Conservation (phyloP, 176 grass and related monocot species). For the Carex scoparia region DNA sequence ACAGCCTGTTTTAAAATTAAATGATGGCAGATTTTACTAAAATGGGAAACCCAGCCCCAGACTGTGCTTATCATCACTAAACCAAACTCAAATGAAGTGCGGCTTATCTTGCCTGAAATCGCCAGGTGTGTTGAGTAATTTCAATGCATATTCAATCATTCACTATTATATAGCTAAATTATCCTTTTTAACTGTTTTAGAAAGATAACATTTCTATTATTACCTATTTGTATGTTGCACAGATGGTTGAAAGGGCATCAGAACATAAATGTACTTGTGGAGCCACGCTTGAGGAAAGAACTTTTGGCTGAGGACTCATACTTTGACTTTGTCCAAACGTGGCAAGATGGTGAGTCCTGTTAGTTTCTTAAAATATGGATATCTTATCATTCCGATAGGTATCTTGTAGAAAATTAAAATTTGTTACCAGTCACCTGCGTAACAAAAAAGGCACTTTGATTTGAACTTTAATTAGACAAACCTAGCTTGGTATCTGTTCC, state of each 20-base stretch:
- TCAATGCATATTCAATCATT: neutral
- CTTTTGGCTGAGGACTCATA: constrained; percentile 51
- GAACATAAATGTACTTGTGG: constrained; percentile 77
- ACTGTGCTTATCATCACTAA: constrained; percentile 90
- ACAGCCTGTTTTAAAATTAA: neutral
- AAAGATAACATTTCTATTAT: constrained; percentile 16
- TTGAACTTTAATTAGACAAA: neutral
- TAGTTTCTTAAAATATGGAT: constrained; percentile 14
- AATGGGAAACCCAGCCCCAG: constrained; percentile 89
- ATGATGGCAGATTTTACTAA: constrained; percentile 80
- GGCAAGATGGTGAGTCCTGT: constrained; percentile 55
- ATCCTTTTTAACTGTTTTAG: neutral
- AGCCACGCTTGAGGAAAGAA: constrained; percentile 74
- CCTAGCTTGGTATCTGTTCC: neutral
- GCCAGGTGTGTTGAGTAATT: constrained; percentile 56
- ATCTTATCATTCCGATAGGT: constrained; percentile 16
- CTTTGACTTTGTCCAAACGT: constrained; percentile 79
- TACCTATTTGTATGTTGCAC: constrained; percentile 23
- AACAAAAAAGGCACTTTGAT: neutral
- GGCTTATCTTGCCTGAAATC: constrained; percentile 59
- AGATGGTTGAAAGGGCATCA: constrained; percentile 86
- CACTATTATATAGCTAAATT: neutral
- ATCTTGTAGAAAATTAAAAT: neutral
- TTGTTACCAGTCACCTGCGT: neutral
- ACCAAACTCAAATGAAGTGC: constrained; percentile 86